Evolutionary conservation across 2,329 filamentous ascomycete species (phyloP), one percentile per base, ranked within the genome.

Genomic region (Fusarium fracticaudum): DNA sequence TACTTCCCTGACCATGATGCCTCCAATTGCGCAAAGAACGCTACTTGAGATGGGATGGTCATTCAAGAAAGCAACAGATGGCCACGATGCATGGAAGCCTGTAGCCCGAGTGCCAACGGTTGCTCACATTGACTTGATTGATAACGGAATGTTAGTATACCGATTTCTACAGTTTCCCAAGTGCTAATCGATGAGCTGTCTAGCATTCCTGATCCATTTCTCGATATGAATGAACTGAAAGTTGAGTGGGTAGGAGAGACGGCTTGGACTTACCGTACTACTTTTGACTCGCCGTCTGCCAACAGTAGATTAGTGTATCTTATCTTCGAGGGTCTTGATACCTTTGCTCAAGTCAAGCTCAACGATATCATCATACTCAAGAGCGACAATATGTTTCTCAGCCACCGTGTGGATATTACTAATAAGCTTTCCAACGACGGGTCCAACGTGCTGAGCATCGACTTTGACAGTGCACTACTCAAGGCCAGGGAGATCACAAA

Each of bases 81-180:
- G 6, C 10, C 37, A 58, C 13, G 63, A 69, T 26, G 31, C 48
- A 2, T 67, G 63, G 67, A 67, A 55, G 6, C 47, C 67, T 13
- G 67, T 67, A 31, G 55, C 54, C 12, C 26, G 40, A 48, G 69
- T 71, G 33, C 69, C 69, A 5, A 71, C 67, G 6, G 69, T 71
- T 9, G 50, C 51, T 26, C 69, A 71, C 22, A 22, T 70, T 5
- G 69, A 71, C 33, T 31, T 71, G n/a, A 20, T 71, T 51, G n/a
- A 71, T 6, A 71, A 71, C 29, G 61, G 55, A 48, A 24, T 53
- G 69, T 71, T 35, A 38, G 67, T 61, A 12, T 11, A 9, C 10
- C 1, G 15, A 5, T 8, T 26, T 10, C 17, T 24, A 3, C 10
- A 6, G 3, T 12, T 3, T 20, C 5, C 6, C 18, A 13, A 4